Percentiles rank a stretch among this genome's conserved stretches.
Evolutionary conservation across 768 basidiomycete genomes (phyloP).

Genomic region (Serpula lacrymans): DNA sequence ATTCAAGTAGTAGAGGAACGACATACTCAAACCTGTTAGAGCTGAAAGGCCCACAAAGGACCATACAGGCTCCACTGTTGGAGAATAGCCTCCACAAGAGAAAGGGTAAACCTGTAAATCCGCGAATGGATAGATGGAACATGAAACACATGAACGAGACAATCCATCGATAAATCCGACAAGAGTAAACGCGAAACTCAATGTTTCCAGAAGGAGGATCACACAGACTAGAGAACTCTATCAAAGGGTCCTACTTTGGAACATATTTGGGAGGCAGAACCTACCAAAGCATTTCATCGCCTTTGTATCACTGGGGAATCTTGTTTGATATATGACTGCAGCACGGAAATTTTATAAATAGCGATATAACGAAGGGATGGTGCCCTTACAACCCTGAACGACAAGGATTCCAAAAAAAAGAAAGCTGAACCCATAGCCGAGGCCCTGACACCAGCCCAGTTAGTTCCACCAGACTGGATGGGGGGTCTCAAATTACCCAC

Average conservation of each 20-base stretch:
- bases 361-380: no score
- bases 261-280: neutral
- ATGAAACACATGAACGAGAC: constrained; percentile 1
- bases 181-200: neutral
- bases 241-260: no score
- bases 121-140: no score
- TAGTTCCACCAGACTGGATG: no score
- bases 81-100: neutral
- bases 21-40: neutral
- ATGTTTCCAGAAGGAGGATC: neutral
- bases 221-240: neutral
- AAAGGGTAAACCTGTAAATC: neutral
- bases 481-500: no score
- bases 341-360: neutral
- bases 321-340: neutral
- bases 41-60: neutral
- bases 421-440: neutral
- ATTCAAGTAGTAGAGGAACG: neutral
- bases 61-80: neutral
- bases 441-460: no score
- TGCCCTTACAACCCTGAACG: neutral
- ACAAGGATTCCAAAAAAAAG: neutral
- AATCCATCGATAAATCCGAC: neutral
- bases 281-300: neutral
- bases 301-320: neutral